phyloP scores from a whole-genome alignment of 139 green algal species.

The Auxenochlorella protothecoides region DNA sequence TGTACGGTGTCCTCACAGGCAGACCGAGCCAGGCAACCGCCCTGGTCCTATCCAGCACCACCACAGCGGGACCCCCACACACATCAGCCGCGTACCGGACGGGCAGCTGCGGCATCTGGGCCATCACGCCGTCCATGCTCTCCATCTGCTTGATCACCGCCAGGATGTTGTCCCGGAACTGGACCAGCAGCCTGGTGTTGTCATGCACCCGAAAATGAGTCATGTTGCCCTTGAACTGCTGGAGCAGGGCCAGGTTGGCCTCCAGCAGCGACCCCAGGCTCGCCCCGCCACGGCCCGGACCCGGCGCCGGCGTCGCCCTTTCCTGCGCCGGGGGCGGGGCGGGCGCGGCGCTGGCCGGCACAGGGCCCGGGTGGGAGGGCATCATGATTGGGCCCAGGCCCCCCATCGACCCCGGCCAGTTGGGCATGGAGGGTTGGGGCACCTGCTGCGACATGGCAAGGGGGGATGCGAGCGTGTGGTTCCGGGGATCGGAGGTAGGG shows the following conservation, averaged over 20 bases:
- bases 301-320: not conserved
- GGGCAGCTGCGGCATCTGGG: conserved; percentile 75
- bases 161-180: conserved; percentile 75
- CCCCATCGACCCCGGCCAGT: too few species aligned
- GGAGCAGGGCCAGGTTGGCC: conserved; percentile 52
- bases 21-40: too few species aligned
- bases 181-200: conserved; percentile 73
- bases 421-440: conserved; percentile 1
- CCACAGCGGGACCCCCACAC: too few species aligned
- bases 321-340: not conserved
- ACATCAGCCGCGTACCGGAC: conserved; percentile 11
- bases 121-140: conserved; percentile 54
- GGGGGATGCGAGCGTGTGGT: too few species aligned
- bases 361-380: too few species aligned
- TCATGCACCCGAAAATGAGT: conserved; percentile 48
- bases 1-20: too few species aligned
- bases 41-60: too few species aligned
- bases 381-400: too few species aligned
- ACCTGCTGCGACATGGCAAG: not conserved
- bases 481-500: not conserved
- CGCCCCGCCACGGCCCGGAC: not conserved
- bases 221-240: conserved; percentile 51
- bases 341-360: not conserved
- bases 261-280: conserved; percentile 36
- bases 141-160: conserved; percentile 60